phyloP scores from a whole-genome alignment of 2,329 filamentous ascomycete genomes.

The Blastomyces parvus region DNA sequence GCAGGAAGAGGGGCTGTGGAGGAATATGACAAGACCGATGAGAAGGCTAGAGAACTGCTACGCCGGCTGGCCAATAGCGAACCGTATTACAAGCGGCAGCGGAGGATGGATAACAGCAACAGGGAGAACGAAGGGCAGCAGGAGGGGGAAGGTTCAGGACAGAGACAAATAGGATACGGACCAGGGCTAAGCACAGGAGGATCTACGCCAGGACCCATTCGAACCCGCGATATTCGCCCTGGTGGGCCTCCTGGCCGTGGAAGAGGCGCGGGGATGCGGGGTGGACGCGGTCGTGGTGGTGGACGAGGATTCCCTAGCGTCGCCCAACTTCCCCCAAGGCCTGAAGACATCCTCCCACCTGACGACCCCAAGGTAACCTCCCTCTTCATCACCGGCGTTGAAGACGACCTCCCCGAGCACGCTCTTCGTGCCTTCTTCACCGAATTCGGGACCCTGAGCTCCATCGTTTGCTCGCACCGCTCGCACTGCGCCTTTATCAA shows the following conservation, averaged over 20 bases:
- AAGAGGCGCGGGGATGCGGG: constrained; percentile 37
- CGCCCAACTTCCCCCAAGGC: constrained; percentile 66
- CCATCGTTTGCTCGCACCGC: constrained; percentile 89
- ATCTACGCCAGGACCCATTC: constrained; percentile 65
- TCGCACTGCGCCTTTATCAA: constrained; percentile 97
- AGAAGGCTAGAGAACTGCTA: constrained; percentile 85
- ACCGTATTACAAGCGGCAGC: constrained; percentile 73
- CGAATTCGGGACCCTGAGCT: constrained; percentile 79
- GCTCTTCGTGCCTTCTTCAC: constrained; percentile 87
- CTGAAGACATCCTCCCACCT: constrained; percentile 78
- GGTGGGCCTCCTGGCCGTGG: constrained; percentile 26
- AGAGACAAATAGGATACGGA: constrained; percentile 33
- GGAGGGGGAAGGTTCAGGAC: constrained; percentile 40
- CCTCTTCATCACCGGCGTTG: constrained; percentile 86
- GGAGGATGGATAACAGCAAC: constrained; percentile 29
- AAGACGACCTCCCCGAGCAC: constrained; percentile 90
- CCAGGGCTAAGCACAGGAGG: constrained; percentile 44
- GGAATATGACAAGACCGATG: constrained; percentile 92
- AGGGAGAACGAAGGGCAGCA: neutral
- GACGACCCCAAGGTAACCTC: constrained; percentile 79
- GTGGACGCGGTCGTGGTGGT: constrained; percentile 39
- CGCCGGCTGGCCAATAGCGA: constrained; percentile 80
- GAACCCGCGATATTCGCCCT: constrained; percentile 54
- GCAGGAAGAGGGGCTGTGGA: constrained; percentile 78
- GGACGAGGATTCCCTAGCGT: constrained; percentile 57